Percentiles rank a stretch among this genome's conserved stretches.
Evolutionary conservation across 352 stramenopile species (phyloP).

Genomic region (Thalassiosira sp.): DNA sequence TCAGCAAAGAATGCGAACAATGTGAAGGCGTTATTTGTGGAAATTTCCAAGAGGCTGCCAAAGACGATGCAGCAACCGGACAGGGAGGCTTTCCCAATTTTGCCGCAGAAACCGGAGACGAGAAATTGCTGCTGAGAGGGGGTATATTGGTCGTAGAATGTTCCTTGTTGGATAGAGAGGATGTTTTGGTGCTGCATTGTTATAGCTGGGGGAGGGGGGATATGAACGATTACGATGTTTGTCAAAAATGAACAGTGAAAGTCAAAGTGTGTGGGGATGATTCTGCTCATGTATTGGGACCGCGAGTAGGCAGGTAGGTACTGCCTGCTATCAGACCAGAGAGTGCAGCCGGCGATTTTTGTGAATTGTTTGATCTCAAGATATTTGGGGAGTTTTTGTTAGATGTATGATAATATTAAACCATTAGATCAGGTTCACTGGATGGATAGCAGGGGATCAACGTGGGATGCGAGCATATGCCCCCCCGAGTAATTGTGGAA

Average conservation of each 20-base stretch:
- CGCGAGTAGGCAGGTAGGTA: no score
- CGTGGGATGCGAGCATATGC: no score
- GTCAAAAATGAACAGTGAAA: background rate
- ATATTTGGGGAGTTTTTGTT: background rate
- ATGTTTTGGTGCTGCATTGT: background rate
- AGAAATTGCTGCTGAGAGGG: conserved; percentile 71
- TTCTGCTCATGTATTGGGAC: no score
- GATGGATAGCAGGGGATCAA: background rate
- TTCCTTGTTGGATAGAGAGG: background rate
- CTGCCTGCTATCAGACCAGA: no score
- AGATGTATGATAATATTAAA: conserved; percentile 3
- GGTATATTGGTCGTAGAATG: background rate
- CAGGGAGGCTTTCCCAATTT: conserved; percentile 83
- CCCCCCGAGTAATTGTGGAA: no score
- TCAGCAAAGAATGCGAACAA: conserved; percentile 99
- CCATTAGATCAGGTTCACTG: background rate
- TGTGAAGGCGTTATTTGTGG: conserved; percentile 98
- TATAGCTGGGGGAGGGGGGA: background rate
- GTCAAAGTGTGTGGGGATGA: background rate
- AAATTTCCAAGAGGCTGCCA: conserved; percentile 89
- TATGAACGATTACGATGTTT: background rate
- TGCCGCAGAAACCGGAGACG: conserved; percentile 69
- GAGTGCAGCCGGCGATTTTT: no score
- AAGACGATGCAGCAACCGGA: conserved; percentile 81
- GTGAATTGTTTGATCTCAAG: background rate